Base-by-base conservation (phyloP, 176 grass and related monocot genomes). In the Paspalum vaginatum region DNA sequence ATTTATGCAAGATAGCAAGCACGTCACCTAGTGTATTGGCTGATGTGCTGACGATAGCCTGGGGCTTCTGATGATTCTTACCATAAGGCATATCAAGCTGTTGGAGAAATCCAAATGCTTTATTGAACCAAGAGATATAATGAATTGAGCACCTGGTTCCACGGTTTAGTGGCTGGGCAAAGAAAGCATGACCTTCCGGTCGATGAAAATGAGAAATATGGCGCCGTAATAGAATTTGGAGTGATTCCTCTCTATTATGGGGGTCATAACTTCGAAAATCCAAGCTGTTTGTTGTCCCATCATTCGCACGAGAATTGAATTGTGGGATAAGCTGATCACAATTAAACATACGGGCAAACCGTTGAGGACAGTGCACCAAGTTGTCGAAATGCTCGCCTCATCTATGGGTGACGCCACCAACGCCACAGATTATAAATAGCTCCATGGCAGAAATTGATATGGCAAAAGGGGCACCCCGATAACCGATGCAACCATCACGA, bases 381-480 rank as follows among this genome's bases (percentile, higher is more conserved):
- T 42, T 42, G 40, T 42, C 5, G 6, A 42, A 42, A 3, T 42
- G 3, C 40, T 42, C 40, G 6, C 40, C 40, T n/a, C n/a, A n/a
- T n/a, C 50, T 40, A 40, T 74, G 17, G 2, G 51, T 39, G 18
- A 74, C 4, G 1, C 50, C 51, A 0, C 70, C 70, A 56, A 39
- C 3, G 1, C 27, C 21, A 1, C 32, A 21, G 2, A 37, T 75
- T 9, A 57, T n/a, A 22, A 75, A 11, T 0, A 75, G n/a, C 20
- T 75, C 72, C 2, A 75, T 7, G 2, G 37, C 72, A 8, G 52
- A 54, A 24, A 75, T 57, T 3, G 52, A 42, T 2, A 75, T 22
- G 0, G 32, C 18, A 4, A 12, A 14, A 5, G 4, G 1, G 1
- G 2, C 3, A 9, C 2, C 5, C 4, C 16, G 0, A 6, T 22